These are phyloP conservation scores for Hortaea werneckii DNA, from an alignment of 2,329 filamentous ascomycete species.

Conservation along the genomic window DNA sequence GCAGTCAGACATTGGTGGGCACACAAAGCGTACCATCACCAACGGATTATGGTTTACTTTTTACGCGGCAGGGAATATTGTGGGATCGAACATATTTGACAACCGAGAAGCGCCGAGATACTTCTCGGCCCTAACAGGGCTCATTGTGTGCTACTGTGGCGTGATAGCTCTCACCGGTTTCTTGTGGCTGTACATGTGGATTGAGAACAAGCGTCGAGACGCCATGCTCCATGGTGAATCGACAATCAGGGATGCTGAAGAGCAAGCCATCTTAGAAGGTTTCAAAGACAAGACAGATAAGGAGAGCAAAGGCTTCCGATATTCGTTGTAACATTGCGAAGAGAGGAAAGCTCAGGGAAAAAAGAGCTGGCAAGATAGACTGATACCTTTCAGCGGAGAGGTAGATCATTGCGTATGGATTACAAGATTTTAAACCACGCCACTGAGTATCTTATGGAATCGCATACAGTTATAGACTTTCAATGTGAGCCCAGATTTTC, in stretches of 20 bases:
- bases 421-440: too few relatives aligned
- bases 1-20: conserved; percentile 42
- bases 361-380: too few relatives aligned
- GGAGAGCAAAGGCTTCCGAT: conserved; percentile 4
- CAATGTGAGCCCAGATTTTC: too few relatives aligned
- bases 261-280: conserved; percentile 29
- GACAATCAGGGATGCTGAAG: conserved; percentile 34
- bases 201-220: conserved; percentile 19
- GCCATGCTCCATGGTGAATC: background rate
- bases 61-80: conserved; percentile 43
- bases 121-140: conserved; percentile 32
- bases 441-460: too few relatives aligned
- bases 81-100: conserved; percentile 54
- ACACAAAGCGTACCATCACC: conserved; percentile 56
- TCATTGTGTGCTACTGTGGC: conserved; percentile 6
- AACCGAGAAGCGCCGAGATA: conserved; percentile 47
- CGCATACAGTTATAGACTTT: too few relatives aligned
- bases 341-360: too few relatives aligned
- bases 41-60: conserved; percentile 49
- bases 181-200: conserved; percentile 27
- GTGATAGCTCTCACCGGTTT: conserved; percentile 3
- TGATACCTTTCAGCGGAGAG: too few relatives aligned
- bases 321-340: background rate
- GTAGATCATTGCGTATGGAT: too few relatives aligned
- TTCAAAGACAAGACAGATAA: conserved; percentile 6